Evolutionary conservation across 257 asterid species (phyloP), one percentile per base, ranked within the genome.

Genomic region (Mentha longifolia): DNA sequence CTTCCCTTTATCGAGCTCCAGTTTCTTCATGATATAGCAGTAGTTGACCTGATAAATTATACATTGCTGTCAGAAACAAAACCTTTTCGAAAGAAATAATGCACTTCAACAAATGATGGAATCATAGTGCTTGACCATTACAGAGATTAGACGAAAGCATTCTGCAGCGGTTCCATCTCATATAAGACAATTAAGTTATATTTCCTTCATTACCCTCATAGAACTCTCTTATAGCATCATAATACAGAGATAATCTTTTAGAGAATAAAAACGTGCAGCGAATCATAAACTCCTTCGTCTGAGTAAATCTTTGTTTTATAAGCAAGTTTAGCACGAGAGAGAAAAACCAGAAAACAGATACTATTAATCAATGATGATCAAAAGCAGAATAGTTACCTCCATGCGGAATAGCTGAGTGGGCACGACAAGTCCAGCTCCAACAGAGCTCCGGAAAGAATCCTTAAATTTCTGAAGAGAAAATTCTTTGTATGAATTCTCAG

Each of bases 391-490:
- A 15, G 68, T 78, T 58, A 90, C 99, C 98, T 95, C 99, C 97
- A 95, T 87, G 54, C 98, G 95, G 72, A 88, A 88, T 51, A 95
- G 76, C 79, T 83, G 88, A 39, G 98, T 95, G 6, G 98, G 99
- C 46, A 95, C 85, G 68, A 95, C 70, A 50, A 95, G 25, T 61
- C 99, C 99, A 75, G 80, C 65, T 71, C 98, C 99, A 0, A 70
- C 91, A 1, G 96, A 85, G 78, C 82, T 89, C 76, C 98, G 79
- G 76, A 95, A 87, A 50, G 98, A 88, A 67, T 90, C 96, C 31
- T 75, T 78, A 70, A 90, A 84, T 65, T 81, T 89, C 73, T 78
- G 88, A 28, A 84, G 61, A 47, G 92, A 82, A 41, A 92, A 72
- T 16, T 59, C 86, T 70, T 55, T 74, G 86, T 75, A 90, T 0